Percentiles rank a stretch among this genome's conserved stretches.
These are phyloP conservation scores for Polysphondylium violaceum DNA, from an alignment of 78 protist genomes.

Conservation along the genomic window DNA sequence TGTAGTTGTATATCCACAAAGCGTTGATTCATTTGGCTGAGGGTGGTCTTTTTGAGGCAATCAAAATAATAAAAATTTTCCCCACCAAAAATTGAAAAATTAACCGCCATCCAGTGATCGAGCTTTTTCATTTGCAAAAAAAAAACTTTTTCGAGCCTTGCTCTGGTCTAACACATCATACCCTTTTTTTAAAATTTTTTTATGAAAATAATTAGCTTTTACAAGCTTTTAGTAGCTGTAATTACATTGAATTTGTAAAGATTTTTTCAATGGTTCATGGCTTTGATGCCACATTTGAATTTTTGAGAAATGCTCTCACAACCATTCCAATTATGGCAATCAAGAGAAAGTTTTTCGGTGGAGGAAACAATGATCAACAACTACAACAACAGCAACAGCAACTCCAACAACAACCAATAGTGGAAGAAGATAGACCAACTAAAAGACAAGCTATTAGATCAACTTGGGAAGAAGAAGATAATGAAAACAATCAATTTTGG, in stretches of 20 bases:
- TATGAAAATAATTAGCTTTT: conserved; percentile 18
- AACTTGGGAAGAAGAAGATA: conserved; percentile 51
- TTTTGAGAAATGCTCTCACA: conserved; percentile 31
- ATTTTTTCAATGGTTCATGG: conserved; percentile 74
- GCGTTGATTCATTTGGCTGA: no score
- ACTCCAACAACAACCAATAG: not conserved
- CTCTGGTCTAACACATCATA: not conserved
- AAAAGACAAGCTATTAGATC: conserved; percentile 41
- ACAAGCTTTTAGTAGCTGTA: conserved; percentile 60
- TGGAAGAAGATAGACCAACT: not conserved
- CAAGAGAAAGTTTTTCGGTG: not conserved
- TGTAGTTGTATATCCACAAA: no score
- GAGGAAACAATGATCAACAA: not conserved
- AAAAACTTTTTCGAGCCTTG: not conserved
- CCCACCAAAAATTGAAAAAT: not conserved
- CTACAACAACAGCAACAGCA: conserved; percentile 1
- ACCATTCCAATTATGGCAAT: conserved; percentile 42
- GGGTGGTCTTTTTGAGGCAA: no score
- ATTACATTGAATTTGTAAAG: conserved; percentile 66
- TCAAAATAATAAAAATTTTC: not conserved
- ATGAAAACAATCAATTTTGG: conserved; percentile 7
- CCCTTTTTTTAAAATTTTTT: not conserved
- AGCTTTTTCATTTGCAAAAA: not conserved
- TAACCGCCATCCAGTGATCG: not conserved
- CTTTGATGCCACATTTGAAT: conserved; percentile 70